phyloP scores from a whole-genome alignment of 331 rosid species.

The Malus hybrid region DNA sequence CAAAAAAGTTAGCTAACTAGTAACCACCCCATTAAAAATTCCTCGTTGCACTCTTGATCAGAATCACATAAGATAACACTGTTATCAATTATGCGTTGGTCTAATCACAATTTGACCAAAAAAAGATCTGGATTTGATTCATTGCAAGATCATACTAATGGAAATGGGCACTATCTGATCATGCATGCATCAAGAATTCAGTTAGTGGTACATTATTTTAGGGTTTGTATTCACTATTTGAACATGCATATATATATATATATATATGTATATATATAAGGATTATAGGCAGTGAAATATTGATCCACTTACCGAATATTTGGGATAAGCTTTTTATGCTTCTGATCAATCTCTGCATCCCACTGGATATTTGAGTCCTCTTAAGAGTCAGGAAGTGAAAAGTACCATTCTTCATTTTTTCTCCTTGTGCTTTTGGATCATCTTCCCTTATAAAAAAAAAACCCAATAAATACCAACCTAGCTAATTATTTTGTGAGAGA shows the following conservation, averaged over 20 bases:
- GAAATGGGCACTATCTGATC: not conserved
- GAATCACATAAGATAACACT: too few species aligned
- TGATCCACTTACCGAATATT: constrained; percentile 49
- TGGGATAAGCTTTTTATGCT: constrained; percentile 64
- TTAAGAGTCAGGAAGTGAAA: constrained; percentile 32
- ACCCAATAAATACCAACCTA: not conserved
- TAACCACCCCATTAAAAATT: too few species aligned
- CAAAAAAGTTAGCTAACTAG: too few species aligned
- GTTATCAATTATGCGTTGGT: too few species aligned
- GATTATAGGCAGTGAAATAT: too few species aligned
- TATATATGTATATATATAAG: too few species aligned
- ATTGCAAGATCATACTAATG: too few species aligned
- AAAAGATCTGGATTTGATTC: too few species aligned
- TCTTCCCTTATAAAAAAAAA: constrained; percentile 39
- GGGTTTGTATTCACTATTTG: not conserved
- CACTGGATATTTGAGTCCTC: constrained; percentile 40
- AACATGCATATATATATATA: not conserved
- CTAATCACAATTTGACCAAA: too few species aligned
- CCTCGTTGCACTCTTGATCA: too few species aligned
- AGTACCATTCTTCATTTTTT: constrained; percentile 25
- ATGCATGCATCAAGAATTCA: not conserved
- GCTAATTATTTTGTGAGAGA: not conserved
- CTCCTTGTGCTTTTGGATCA: constrained; percentile 24
- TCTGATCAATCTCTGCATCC: constrained; percentile 49
- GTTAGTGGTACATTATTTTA: too few species aligned